These are phyloP conservation scores for Monascus ruber DNA, from an alignment of 2,329 filamentous ascomycete species.

Conservation along the genomic window DNA sequence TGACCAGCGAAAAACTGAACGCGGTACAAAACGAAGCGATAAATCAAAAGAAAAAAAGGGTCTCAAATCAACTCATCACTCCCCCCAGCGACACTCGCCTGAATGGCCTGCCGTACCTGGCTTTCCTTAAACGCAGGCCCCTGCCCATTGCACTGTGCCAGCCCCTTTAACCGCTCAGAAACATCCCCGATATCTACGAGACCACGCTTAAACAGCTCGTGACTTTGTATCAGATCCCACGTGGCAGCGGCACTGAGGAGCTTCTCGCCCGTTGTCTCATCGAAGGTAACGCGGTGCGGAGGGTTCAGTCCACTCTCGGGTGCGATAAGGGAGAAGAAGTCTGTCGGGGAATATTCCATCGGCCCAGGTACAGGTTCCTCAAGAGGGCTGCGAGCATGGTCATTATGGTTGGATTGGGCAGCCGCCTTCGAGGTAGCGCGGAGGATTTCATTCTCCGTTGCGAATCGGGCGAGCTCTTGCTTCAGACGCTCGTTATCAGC, in stretches of 20 bases:
- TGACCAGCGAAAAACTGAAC: no score
- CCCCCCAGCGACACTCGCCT: conserved; percentile 63
- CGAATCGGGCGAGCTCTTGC: conserved; percentile 68
- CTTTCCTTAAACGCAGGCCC: conserved; percentile 78
- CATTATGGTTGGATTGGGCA: conserved; percentile 32
- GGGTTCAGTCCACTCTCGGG: conserved; percentile 32
- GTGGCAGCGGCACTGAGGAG: conserved; percentile 66
- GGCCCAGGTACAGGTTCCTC: conserved; percentile 51
- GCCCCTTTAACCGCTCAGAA: conserved; percentile 62
- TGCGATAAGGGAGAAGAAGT: conserved; percentile 57
- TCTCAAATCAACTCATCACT: conserved; percentile 63
- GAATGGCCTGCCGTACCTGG: conserved; percentile 61
- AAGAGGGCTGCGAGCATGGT: conserved; percentile 14
- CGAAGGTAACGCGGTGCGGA: conserved; percentile 59
- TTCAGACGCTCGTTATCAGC: conserved; percentile 81
- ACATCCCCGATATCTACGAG: conserved; percentile 73
- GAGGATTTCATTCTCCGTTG: conserved; percentile 86
- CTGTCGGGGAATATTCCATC: conserved; percentile 58
- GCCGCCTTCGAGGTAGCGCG: conserved; percentile 57
- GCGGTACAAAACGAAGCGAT: not conserved
- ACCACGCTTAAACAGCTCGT: conserved; percentile 64
- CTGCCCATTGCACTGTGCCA: conserved; percentile 73
- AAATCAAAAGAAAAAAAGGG: not conserved
- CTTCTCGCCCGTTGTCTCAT: conserved; percentile 52
- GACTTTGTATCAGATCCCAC: conserved; percentile 80